Evolutionary conservation across 306 rosid species (phyloP).

Genomic region (Erythrophleum fordii): DNA sequence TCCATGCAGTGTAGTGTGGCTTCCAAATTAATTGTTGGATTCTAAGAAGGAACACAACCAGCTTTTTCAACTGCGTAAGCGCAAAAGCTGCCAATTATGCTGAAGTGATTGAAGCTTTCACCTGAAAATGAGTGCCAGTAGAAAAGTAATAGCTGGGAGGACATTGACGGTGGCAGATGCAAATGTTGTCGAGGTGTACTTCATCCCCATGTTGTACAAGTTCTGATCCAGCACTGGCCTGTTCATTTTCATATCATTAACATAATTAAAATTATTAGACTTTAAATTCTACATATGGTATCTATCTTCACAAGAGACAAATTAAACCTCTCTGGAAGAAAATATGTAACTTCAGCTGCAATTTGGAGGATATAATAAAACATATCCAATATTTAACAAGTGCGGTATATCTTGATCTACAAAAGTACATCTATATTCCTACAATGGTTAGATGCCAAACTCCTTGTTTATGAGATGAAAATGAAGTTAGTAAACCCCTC

Average conservation of each 20-base stretch:
- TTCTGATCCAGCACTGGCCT: constrained; percentile 99
- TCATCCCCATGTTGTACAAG: constrained; percentile 86
- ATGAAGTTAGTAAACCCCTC: not conserved
- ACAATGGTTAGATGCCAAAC: constrained; percentile 22
- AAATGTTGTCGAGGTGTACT: constrained; percentile 89
- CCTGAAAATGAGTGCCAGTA: constrained; percentile 93
- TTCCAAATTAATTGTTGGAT: constrained; percentile 5
- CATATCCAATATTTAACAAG: not conserved
- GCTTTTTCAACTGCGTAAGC: constrained; percentile 18
- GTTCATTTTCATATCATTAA: constrained; percentile 34
- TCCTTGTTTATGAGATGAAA: constrained; percentile 1
- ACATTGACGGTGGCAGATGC: constrained; percentile 76
- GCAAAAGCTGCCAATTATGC: not conserved
- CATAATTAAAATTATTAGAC: not conserved
- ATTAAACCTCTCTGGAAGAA: not conserved
- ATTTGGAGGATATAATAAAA: constrained; percentile 9
- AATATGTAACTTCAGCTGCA: not conserved
- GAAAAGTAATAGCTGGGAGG: constrained; percentile 91
- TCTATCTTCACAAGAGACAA: not conserved
- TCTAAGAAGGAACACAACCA: constrained; percentile 18
- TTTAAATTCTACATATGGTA: not conserved
- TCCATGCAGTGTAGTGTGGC: not conserved
- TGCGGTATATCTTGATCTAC: constrained; percentile 3
- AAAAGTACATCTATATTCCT: constrained; percentile 30
- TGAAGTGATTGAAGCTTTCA: constrained; percentile 39